Base-by-base conservation (phyloP, 306 rosid genomes). In the Cucurbita ficifolia region DNA sequence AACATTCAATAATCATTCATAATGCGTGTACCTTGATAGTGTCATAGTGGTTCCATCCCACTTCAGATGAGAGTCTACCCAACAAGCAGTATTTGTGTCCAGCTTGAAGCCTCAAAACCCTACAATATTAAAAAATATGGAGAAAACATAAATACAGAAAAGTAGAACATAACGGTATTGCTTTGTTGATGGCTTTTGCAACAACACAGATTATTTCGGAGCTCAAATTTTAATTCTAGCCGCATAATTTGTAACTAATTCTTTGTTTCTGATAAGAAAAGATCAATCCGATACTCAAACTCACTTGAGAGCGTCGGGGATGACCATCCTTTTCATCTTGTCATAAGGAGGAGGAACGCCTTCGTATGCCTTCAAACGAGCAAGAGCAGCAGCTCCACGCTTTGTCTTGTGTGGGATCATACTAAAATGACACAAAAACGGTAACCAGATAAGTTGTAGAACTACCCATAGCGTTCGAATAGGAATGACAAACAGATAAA, bases 81-180 rank as follows among this genome's bases (percentile, higher is more conserved):
- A 86, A 75, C 77, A 85, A 76, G 77, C 89, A 83, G 82, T 77
- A 85, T 46, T 89, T 87, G 88, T 89, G 91, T 54, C 96, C 96
- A 10, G 88, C 87, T 76, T 89, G 92, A 50, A 89, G 92, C 86
- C 92, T 87, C 88, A 89, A 87, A 13, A 89, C 96, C 82, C 90
- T 89, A 75, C 10, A 75, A 17, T 6, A 16, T 40, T 60, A 8
- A 12, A 8, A 12, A 75, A 29, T 60, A 36, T 0, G 10, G 22
- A 56, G 16, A 43, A 18, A 13, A 29, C 4, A 0, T 60, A n/a
- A 59, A 21, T 8, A 24, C 4, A 7, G 10, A 55, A 73, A 17
- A 59, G 1, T 0, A 68, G 10, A 13, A 49, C 53, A 49, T 13
- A 18, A 42, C 8, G 0, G 3, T 43, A 29, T 2, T 29, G 33